Evolutionary conservation across 176 grass and related monocot genomes (phyloP), one percentile per base, ranked within the genome.

Genomic region (Pontederia paniculata): DNA sequence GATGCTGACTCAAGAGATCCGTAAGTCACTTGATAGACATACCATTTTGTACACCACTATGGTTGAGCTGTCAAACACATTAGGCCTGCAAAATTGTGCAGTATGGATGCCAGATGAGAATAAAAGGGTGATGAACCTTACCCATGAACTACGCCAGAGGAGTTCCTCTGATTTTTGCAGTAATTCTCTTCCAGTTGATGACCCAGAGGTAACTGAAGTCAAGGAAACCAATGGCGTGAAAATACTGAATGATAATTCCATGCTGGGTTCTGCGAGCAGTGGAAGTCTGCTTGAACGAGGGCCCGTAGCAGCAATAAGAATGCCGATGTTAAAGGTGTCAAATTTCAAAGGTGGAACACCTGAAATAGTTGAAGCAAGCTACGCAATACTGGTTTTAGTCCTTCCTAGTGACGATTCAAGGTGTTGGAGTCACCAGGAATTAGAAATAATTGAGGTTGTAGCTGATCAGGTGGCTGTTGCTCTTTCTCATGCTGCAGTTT

Each of bases 21-120:
- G 90, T 23, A 79, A 69, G 69, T 89, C 85, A 25, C 81, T 95
- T 18, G 85, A 89, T 45, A 76, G 76, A 4, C 81, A 86, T 70
- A 95, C 81, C 31, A 88, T 95, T 37, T 78, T 95, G 48, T 73
- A 95, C 79, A 95, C 90, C 58, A 95, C 90, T 11, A 71, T 95
- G 70, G 73, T 95, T 47, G 85, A 95, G 81, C 90, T 95, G 48
- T 95, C 85, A 18, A 75, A 80, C 19, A 81, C 88, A 55, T 76
- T 95, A 16, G 70, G 10, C 12, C 80, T 95, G 62, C 50, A 41
- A 8, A 89, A 95, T 23, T 95, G 90, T 12, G 90, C 85, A 17
- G 81, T 95, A 23, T 80, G 61, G 60, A 22, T 74, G 60, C 15
- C 74, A 13, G 80, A 67, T 46, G 55, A 83, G 28, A 72, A 28